Evolutionary conservation across 331 rosid genomes (phyloP), one percentile per base, ranked within the genome.

Genomic region (Quercus lobata): DNA sequence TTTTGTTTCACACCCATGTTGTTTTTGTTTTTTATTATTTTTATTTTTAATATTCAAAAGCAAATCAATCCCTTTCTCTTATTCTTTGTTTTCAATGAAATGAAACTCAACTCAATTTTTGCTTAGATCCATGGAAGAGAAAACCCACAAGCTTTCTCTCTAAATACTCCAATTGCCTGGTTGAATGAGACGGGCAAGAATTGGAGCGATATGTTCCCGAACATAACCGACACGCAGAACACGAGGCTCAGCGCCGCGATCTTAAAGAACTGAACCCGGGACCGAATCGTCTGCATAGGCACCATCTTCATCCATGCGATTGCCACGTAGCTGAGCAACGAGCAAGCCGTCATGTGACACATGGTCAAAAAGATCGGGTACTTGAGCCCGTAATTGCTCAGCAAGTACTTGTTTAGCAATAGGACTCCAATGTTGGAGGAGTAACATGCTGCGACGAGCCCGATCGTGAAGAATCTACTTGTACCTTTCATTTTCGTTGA

Each of bases 281-380:
- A 88, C 17, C 92, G 81, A 10, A 88, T 72, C 6, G 87, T 84
- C 58, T 88, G 92, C 82, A 86, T 80, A 2, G 92, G 92, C 10
- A 88, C 92, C 63, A 88, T 15, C 83, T 86, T 88, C 71, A 88
- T 7, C 88, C 90, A 88, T 0, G 92, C 92, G 44, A 88, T 88
- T 2, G 92, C 92, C 4, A 88, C 56, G 34, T 88, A 88, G 66
- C 92, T 86, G 79, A 88, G 83, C 21, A 88, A 12, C 1, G 92
- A 88, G 27, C 92, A 88, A 0, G 92, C 92, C 0, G 92, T 88
- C 92, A 88, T 88, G 60, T 88, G 92, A 34, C 92, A 88, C 92
- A 88, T 88, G 84, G 92, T 88, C 71, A 88, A 83, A 65, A 88
- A 88, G 18, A 88, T 88, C 8, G 92, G 92, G 78, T 88, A 88